These are phyloP conservation scores for Annulohypoxylon stygium DNA, from an alignment of 495 filamentous ascomycete genomes.

Conservation along the genomic window DNA sequence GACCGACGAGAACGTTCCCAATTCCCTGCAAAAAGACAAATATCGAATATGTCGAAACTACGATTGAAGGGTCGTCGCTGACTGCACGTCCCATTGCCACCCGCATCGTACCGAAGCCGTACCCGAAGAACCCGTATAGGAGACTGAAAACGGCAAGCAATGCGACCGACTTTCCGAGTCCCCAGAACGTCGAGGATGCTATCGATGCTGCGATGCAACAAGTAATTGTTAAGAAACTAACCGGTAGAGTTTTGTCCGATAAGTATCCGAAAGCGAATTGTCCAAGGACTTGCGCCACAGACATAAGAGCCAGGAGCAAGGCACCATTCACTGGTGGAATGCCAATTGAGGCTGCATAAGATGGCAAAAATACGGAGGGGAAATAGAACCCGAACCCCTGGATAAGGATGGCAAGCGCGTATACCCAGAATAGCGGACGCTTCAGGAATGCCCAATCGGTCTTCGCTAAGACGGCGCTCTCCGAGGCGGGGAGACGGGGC, in stretches of 20 bases:
- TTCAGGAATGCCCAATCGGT: conserved; percentile 7
- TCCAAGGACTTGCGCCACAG: conserved; percentile 6
- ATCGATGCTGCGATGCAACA: neutral
- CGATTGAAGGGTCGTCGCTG: conserved; percentile 12
- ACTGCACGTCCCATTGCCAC: conserved; percentile 16
- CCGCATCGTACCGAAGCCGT: conserved; percentile 12
- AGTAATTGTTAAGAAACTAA: conserved; percentile 1
- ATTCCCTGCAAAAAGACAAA: conserved; percentile 13
- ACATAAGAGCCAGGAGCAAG: conserved; percentile 8
- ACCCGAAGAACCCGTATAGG: conserved; percentile 18
- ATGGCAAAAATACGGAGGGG: conserved; percentile 7
- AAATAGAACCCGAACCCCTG: conserved; percentile 10
- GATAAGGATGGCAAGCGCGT: neutral
- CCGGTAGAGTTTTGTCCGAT: conserved; percentile 9
- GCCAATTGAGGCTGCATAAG: neutral
- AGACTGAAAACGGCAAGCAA: conserved; percentile 5
- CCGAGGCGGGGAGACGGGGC: conserved; percentile 4
- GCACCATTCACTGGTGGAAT: conserved; percentile 5
- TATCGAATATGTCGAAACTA: conserved; percentile 12
- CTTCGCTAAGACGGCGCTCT: neutral
- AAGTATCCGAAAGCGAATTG: conserved; percentile 15
- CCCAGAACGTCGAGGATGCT: conserved; percentile 7
- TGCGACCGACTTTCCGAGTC: neutral
- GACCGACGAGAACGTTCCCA: conserved; percentile 12
- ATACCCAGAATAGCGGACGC: conserved; percentile 1